Percentiles rank a stretch among this genome's conserved stretches.
phyloP scores from a whole-genome alignment of 352 stramenopile species.

The Globisporangium nagaii region DNA sequence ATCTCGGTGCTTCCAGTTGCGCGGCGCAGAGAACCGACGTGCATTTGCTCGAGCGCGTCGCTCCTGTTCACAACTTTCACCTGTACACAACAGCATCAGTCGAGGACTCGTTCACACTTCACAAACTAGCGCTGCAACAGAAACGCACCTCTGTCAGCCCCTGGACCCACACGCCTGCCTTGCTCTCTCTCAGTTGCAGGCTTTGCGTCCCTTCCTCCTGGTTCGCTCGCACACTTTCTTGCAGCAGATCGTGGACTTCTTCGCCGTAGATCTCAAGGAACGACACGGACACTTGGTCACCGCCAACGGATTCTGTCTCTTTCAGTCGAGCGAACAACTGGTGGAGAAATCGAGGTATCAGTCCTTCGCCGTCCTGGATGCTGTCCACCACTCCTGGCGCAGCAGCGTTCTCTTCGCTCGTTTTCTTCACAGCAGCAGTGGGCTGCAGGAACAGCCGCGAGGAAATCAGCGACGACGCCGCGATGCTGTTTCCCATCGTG shows the following conservation, averaged over 20 bases:
- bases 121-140: neutral
- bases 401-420: neutral
- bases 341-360: slow-evolving; percentile 83
- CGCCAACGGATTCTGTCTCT: slow-evolving; percentile 18
- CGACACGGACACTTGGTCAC: slow-evolving; percentile 66
- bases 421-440: slow-evolving; percentile 3
- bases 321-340: slow-evolving; percentile 62
- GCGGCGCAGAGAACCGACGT: slow-evolving; percentile 56
- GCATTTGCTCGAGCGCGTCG: slow-evolving; percentile 79
- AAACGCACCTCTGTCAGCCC: slow-evolving; percentile 58
- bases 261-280: slow-evolving; percentile 98
- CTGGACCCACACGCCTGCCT: slow-evolving; percentile 71
- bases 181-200: slow-evolving; percentile 68
- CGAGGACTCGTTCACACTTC: neutral
- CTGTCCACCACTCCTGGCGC: slow-evolving; percentile 2
- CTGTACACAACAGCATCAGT: slow-evolving; percentile 13
- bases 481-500: slow-evolving; percentile 76
- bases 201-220: slow-evolving; percentile 30
- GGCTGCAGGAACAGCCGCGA: slow-evolving; percentile 29
- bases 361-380: slow-evolving; percentile 51
- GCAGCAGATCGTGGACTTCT: slow-evolving; percentile 94
- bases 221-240: slow-evolving; percentile 24
- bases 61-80: slow-evolving; percentile 44
- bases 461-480: slow-evolving; percentile 27
- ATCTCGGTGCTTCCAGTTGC: slow-evolving; percentile 85